Evolutionary conservation across 192 early-diverging fungal species (phyloP), one percentile per base, ranked within the genome.

Genomic region (Pilaira anomala): DNA sequence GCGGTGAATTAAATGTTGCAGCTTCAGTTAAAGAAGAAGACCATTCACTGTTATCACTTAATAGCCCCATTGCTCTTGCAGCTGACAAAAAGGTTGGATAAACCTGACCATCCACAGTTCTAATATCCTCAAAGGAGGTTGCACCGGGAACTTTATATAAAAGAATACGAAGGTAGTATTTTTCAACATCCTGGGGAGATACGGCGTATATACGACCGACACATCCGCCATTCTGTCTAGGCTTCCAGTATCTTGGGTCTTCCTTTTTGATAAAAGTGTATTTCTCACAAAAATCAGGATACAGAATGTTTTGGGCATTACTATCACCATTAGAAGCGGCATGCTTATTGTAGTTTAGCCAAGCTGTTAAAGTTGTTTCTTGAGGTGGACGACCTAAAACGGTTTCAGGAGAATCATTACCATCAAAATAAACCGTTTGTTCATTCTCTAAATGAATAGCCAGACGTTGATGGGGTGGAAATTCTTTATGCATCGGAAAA

Each of bases 401-500:
- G 1, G 13, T 13, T 1, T 9, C 54, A 1, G n/a, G 29, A 40
- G n/a, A n/a, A 40, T 13, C 54, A 56, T 16, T 39, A 2, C 6
- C 33, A 3, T 0, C 3, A 39, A 39, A 56, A 21, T 36, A 56
- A 0, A 56, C 33, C 30, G 11, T 13, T 7, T 76, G 67, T 29
- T 49, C 13, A 28, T 66, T 41, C 14, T 49, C 40, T 0, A 66
- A 29, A 42, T 76, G 66, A 8, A 76, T 62, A 7, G 50, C 48
- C 29, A 76, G 51, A 3, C 67, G 45, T 48, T 46, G 16, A n/a
- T 71, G 41, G 3, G n/a, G 24, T 7, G 70, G 70, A 19, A 33
- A 67, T 28, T 63, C 67, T 59, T 48, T 18, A 39, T 76, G 70
- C 28, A 72, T 40, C n/a, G 16, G 12, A 30, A 72, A 76, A 21